Base-by-base conservation (phyloP, 371 early-diverging fungal species). In the Mucor saturninus region DNA sequence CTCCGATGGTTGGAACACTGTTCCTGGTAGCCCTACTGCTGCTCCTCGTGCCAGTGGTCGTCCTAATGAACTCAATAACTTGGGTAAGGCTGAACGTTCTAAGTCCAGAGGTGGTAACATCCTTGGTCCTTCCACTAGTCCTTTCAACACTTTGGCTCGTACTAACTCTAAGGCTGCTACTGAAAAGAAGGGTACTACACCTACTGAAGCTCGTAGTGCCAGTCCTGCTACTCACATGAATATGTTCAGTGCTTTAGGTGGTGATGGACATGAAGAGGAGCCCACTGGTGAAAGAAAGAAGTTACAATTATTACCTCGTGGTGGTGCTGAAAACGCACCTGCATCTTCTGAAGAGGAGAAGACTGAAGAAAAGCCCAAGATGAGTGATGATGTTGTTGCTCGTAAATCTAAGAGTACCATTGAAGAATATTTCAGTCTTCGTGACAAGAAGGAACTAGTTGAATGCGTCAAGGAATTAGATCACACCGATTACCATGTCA, bases 381-480 rank as follows among this genome's bases (percentile, higher is more conserved):
- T 82, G 69, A 78, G 86, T 31, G 79, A 86, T 51, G 83, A 87
- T 7, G 76, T 78, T 54, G 79, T 86, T 14, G 71, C 81, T 61
- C 77, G 80, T 67, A 91, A 86, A 82, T 77, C 85, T 38, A 80
- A 86, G 61, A 85, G 83, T 58, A 86, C 87, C 59, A 62, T 90
- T 50, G 81, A 86, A 52, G 95, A 94, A 80, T 93, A 86, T 74
- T 73, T 85, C 60, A 68, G 71, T 42, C 60, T 87, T 56, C 75
- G 70, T 56, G 89, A 90, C 64, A 76, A 79, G 58, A 77, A 65
- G 57, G 76, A 76, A 62, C 65, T 80, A 30, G 49, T 65, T 51
- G 93, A 93, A 61, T 87, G 89, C 64, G 73, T 90, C 62, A 85
- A 88, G 72, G 94, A 93, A 67, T 72, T 93, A 52, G 82, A 79